Base-by-base conservation (phyloP, 768 basidiomycete genomes). In the Suillus weaverae region DNA sequence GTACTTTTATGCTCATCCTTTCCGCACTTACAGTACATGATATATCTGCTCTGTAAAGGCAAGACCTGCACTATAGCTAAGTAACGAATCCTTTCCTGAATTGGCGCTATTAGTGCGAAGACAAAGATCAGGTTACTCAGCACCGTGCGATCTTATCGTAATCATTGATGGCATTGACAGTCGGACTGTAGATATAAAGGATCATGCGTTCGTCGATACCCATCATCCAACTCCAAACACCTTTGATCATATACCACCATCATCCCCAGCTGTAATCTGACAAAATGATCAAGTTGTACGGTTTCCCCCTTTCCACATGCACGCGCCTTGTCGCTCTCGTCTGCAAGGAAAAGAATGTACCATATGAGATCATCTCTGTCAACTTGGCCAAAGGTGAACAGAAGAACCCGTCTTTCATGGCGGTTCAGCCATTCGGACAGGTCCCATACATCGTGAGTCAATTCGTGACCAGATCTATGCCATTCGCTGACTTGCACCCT, bases 341-440 rank as follows among this genome's bases (percentile, higher is more conserved):
- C 18, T 76, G 84, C 67, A 80, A 81, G 66, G 89, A 90, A 73
- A 85, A 85, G 70, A 68, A 80, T 0, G 77, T 90, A 7, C 82
- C 85, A 0, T 90, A 84, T 72, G 83, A 85, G 67, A 67, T 88
- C 59, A 65, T 83, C 48, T 13, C 56, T 5, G 60, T 90, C 67
- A 76, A 88, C 67, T 61, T 85, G 22, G 2, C 54, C 53, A 81
- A 81, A 62, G 68, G 66, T 22, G 79, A 81, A 68, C 84, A 88
- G 48, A 89, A 86, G 72, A 2, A 71, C 0, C 70, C 82, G 0
- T 81, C 69, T 11, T 84, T 76, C 76, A 22, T 81, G 20, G 70
- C 74, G 32, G 74, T 80, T 60, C 88, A 92, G 67, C 90, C 91
- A 0, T 86, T 85, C 64, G 83, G 83, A 7, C 82, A 84, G 71